A percentile compares a stretch with the other conserved stretches of the same genome.
phyloP scores from a whole-genome alignment of 129 eudicot genomes.

The Solidago caesia region DNA sequence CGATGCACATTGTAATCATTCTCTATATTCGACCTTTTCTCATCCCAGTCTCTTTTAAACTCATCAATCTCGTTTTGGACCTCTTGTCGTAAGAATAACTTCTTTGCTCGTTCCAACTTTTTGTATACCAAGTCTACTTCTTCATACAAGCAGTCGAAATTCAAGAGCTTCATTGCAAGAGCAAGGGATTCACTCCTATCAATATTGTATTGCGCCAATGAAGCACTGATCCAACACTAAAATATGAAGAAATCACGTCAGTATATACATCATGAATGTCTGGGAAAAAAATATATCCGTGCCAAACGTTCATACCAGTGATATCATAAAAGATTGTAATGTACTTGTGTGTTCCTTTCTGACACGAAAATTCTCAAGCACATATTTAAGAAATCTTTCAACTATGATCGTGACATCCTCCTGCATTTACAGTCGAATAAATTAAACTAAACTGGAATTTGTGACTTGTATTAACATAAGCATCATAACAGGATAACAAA shows the following conservation, averaged over 20 bases:
- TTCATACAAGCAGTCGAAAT: slow-evolving; percentile 52
- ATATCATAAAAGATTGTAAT: slow-evolving; percentile 73
- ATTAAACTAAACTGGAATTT: slow-evolving; percentile 1
- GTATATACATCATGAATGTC: not conserved
- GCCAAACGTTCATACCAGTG: slow-evolving; percentile 57
- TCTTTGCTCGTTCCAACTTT: slow-evolving; percentile 41
- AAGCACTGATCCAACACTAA: slow-evolving; percentile 54
- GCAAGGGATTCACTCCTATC: slow-evolving; percentile 53
- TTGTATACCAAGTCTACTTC: slow-evolving; percentile 43
- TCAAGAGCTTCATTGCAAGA: slow-evolving; percentile 52
- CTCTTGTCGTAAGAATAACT: slow-evolving; percentile 36
- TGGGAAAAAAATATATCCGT: not conserved
- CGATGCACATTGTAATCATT: not conserved
- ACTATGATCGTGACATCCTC: slow-evolving; percentile 46
- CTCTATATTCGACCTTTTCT: slow-evolving; percentile 10
- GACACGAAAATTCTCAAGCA: slow-evolving; percentile 49
- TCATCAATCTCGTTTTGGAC: slow-evolving; percentile 11
- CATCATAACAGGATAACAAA: not conserved
- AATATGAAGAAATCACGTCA: not conserved
- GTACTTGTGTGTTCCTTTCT: slow-evolving; percentile 40
- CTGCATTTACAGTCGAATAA: slow-evolving; percentile 40
- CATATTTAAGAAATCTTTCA: slow-evolving; percentile 50
- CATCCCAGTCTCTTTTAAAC: slow-evolving; percentile 16
- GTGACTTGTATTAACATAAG: not conserved
- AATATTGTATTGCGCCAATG: slow-evolving; percentile 42